phyloP scores from a whole-genome alignment of 2,329 filamentous ascomycete genomes.

The Stemphylium vesicarium region DNA sequence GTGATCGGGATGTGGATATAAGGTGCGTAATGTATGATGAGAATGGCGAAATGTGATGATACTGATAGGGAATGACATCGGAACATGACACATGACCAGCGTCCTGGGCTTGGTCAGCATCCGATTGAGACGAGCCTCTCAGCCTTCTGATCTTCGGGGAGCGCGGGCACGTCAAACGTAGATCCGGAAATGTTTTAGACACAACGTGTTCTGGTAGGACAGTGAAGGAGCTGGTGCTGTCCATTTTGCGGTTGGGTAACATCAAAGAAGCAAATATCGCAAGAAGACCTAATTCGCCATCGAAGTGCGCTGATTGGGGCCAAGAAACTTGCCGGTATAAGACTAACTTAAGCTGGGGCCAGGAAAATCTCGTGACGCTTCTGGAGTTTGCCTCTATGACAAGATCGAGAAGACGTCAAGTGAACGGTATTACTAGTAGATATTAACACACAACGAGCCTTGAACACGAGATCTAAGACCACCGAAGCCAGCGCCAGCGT shows the following conservation, averaged over 20 bases:
- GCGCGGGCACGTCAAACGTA: not conserved
- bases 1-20: not conserved
- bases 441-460: not conserved
- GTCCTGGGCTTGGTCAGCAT: not conserved
- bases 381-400: not conserved
- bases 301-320: not conserved
- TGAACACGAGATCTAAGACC: conserved; percentile 13
- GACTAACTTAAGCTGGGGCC: not conserved
- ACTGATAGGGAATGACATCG: not conserved
- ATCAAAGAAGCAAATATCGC: not conserved
- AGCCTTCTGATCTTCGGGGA: not conserved
- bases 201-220: not conserved
- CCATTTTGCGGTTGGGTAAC: not conserved
- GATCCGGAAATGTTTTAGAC: not conserved
- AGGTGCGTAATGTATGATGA: not conserved
- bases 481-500: conserved; percentile 13
- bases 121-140: not conserved
- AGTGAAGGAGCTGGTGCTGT: not conserved
- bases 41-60: not conserved
- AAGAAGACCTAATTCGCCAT: not conserved
- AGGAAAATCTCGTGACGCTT: not conserved
- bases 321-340: not conserved
- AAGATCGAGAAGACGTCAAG: conserved; percentile 2
- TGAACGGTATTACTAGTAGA: not conserved
- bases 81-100: conserved; percentile 6